phyloP scores from a whole-genome alignment of 805 yeast genomes.

The Maudiozyma serrabonitensis region DNA sequence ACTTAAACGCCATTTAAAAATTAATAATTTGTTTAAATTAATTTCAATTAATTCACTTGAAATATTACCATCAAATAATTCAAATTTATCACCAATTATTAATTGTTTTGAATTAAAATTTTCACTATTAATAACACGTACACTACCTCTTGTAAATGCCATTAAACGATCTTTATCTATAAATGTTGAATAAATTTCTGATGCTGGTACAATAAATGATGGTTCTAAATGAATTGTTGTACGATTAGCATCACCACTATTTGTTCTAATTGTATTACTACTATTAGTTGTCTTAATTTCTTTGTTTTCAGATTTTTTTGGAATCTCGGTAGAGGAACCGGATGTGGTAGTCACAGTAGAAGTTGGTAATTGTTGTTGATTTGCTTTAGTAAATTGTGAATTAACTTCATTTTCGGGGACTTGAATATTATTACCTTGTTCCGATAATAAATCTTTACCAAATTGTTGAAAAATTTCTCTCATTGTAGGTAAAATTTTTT shows the following conservation, averaged over 20 bases:
- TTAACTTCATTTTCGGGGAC: slow-evolving; percentile 57
- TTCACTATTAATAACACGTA: slow-evolving; percentile 28
- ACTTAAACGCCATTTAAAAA: slow-evolving; percentile 75
- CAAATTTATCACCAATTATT: slow-evolving; percentile 50
- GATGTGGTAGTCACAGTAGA: background rate
- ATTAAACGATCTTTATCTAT: slow-evolving; percentile 67
- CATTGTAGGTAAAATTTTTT: slow-evolving; percentile 57
- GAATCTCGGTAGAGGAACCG: background rate
- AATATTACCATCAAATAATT: slow-evolving; percentile 81
- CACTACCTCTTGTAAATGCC: slow-evolving; percentile 80
- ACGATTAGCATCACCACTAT: slow-evolving; percentile 43
- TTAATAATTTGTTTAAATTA: slow-evolving; percentile 42
- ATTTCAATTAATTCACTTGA: slow-evolving; percentile 52
- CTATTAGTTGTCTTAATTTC: background rate
- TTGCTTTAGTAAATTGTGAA: slow-evolving; percentile 45
- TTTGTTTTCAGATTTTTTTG: background rate
- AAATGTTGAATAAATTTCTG: slow-evolving; percentile 70
- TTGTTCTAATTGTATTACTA: background rate
- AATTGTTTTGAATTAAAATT: slow-evolving; percentile 38
- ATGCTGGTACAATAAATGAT: slow-evolving; percentile 78
- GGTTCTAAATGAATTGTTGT: slow-evolving; percentile 70
- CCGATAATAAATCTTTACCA: slow-evolving; percentile 65
- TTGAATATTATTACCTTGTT: slow-evolving; percentile 83
- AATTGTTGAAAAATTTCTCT: slow-evolving; percentile 52
- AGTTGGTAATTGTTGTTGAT: slow-evolving; percentile 28